Conservation (phyloP, 352 stramenopile genomes). For the Blastocystis hominis region DNA sequence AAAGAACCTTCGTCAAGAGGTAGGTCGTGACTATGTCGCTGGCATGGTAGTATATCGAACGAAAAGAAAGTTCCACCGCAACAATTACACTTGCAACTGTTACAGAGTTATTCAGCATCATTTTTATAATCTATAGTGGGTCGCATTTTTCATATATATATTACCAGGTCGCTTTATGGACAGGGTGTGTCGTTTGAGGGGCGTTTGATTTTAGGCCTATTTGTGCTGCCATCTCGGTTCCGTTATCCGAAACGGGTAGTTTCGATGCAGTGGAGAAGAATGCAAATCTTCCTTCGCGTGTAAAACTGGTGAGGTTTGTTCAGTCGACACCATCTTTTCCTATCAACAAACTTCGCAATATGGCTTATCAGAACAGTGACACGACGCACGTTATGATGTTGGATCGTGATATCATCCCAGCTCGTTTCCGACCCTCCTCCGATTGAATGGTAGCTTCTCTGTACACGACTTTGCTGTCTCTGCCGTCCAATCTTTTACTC, state of each 20-base stretch:
- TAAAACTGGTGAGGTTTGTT: neutral
- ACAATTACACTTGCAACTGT: neutral
- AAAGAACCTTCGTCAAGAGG: conserved; percentile 30
- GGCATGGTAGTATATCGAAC: neutral
- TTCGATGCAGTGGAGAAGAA: neutral
- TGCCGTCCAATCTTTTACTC: neutral
- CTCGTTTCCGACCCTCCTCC: neutral
- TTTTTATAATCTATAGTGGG: neutral
- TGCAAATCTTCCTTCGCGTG: conserved; percentile 12
- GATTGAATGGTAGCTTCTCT: neutral
- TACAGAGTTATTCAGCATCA: neutral
- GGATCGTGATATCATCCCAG: conserved; percentile 9
- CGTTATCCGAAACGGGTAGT: neutral
- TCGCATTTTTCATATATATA: conserved; percentile 1
- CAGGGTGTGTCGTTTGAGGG: neutral
- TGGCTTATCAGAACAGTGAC: neutral
- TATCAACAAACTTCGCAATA: conserved; percentile 38
- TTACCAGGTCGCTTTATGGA: conserved; percentile 27
- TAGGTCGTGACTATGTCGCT: neutral
- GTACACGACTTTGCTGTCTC: conserved; percentile 21
- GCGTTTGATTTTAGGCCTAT: neutral
- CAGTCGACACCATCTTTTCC: neutral
- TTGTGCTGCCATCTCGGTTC: neutral
- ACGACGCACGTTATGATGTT: conserved; percentile 32
- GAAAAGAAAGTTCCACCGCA: neutral